A percentile compares a stretch with the other conserved stretches of the same genome.
phyloP scores from a whole-genome alignment of 2,329 filamentous ascomycete species.

The Xylaria sp. region DNA sequence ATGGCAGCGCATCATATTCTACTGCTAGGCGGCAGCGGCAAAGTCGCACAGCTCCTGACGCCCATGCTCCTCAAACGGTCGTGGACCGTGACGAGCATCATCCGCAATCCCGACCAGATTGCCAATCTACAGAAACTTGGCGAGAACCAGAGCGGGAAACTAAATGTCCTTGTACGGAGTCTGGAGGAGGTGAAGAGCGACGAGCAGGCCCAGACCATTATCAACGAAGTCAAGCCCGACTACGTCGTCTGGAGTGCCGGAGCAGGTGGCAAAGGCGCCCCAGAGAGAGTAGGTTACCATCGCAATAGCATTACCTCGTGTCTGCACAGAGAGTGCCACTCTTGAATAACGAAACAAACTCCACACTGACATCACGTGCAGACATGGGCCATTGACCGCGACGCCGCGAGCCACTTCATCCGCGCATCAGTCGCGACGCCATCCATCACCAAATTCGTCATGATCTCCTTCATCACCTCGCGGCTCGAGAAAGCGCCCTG shows the following conservation, averaged over 20 bases:
- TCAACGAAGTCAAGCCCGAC: conserved; percentile 70
- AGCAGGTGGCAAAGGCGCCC: conserved; percentile 68
- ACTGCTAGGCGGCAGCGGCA: conserved; percentile 84
- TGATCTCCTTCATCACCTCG: conserved; percentile 70
- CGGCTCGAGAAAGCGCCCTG: conserved; percentile 63
- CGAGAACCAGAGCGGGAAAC: conserved; percentile 66
- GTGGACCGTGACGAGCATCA: conserved; percentile 82
- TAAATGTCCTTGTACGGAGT: conserved; percentile 76
- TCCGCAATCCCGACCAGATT: conserved; percentile 77
- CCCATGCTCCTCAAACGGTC: conserved; percentile 77
- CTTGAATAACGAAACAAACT: neutral
- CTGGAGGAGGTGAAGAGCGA: conserved; percentile 76
- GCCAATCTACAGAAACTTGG: conserved; percentile 70
- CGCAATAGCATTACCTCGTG: neutral
- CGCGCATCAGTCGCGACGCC: conserved; percentile 65
- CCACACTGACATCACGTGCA: conserved; percentile 12
- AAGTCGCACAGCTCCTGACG: conserved; percentile 78
- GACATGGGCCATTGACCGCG: conserved; percentile 53
- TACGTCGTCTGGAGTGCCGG: conserved; percentile 77
- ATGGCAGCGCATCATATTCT: conserved; percentile 63
- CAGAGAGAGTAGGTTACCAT: conserved; percentile 54
- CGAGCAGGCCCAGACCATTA: conserved; percentile 68
- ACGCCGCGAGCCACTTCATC: conserved; percentile 72
- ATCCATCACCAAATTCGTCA: conserved; percentile 68
- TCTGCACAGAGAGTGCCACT: neutral